Conservation (phyloP, 305 asterid species). For the Caryopteris hybrid region DNA sequence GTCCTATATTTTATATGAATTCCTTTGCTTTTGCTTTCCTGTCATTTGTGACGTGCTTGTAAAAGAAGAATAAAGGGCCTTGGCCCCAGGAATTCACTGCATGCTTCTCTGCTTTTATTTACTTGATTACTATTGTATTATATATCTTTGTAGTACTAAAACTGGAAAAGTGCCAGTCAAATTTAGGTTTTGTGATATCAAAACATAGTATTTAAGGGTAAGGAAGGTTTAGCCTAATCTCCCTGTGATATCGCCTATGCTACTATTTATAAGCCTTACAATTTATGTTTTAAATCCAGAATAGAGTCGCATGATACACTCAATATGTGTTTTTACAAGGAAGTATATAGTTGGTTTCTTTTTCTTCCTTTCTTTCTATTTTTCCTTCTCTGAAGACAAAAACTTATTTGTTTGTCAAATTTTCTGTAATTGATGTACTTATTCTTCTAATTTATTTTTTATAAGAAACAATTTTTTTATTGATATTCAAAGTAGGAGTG, state of each 20-base stretch:
- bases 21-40: background rate
- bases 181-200: background rate
- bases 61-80: background rate
- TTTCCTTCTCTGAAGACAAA: background rate
- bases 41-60: background rate
- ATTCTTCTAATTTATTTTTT: too few species aligned
- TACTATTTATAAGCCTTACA: background rate
- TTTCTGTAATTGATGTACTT: too few species aligned
- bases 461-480: too few species aligned
- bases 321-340: too few species aligned
- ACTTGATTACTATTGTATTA: background rate
- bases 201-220: background rate
- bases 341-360: background rate
- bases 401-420: background rate
- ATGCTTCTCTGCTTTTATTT: background rate
- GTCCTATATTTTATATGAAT: background rate
- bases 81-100: background rate
- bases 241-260: background rate
- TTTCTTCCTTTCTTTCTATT: too few species aligned
- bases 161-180: background rate
- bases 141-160: background rate
- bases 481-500: too few species aligned
- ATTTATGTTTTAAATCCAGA: background rate
- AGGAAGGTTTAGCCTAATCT: background rate
- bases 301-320: background rate